Evolutionary conservation across 2,329 filamentous ascomycete genomes (phyloP).

Genomic region (Venturia pyrina): DNA sequence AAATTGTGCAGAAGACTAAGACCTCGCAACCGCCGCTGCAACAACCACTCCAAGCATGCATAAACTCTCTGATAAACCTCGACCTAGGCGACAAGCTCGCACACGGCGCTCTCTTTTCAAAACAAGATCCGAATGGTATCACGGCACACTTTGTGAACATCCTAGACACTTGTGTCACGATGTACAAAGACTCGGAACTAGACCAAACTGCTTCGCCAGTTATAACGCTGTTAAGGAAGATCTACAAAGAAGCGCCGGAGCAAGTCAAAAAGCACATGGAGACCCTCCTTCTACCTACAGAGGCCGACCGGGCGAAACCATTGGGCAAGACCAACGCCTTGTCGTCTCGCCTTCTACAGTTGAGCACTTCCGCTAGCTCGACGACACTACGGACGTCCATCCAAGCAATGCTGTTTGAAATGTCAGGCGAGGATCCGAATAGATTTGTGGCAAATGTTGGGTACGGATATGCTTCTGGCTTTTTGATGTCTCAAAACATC

Average conservation of each 20-base stretch:
- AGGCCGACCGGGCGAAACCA: slow-evolving; percentile 64
- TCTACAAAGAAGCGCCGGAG: slow-evolving; percentile 61
- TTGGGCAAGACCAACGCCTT: slow-evolving; percentile 68
- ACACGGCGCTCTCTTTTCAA: slow-evolving; percentile 50
- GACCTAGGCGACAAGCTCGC: slow-evolving; percentile 18
- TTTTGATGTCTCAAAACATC: slow-evolving; percentile 76
- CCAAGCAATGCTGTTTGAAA: slow-evolving; percentile 71
- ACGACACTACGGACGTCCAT: slow-evolving; percentile 65
- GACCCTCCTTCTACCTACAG: slow-evolving; percentile 60
- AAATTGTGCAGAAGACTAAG: slow-evolving; percentile 54
- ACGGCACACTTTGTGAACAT: slow-evolving; percentile 58
- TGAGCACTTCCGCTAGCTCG: slow-evolving; percentile 63
- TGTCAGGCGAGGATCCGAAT: slow-evolving; percentile 70
- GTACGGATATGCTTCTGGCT: slow-evolving; percentile 88
- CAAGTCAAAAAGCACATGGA: slow-evolving; percentile 54
- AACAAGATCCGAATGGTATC: slow-evolving; percentile 47
- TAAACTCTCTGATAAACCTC: slow-evolving; percentile 76
- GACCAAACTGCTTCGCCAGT: slow-evolving; percentile 63
- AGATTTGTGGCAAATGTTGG: slow-evolving; percentile 86
- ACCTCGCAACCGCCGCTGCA: slow-evolving; percentile 59
- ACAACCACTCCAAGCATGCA: slow-evolving; percentile 56
- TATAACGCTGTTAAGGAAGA: slow-evolving; percentile 58
- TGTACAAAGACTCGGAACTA: slow-evolving; percentile 58
- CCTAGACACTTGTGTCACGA: slow-evolving; percentile 54
- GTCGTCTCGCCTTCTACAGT: slow-evolving; percentile 63